Conservation (phyloP, 2,329 filamentous ascomycete genomes). For the Scedosporium aurantiacum region DNA sequence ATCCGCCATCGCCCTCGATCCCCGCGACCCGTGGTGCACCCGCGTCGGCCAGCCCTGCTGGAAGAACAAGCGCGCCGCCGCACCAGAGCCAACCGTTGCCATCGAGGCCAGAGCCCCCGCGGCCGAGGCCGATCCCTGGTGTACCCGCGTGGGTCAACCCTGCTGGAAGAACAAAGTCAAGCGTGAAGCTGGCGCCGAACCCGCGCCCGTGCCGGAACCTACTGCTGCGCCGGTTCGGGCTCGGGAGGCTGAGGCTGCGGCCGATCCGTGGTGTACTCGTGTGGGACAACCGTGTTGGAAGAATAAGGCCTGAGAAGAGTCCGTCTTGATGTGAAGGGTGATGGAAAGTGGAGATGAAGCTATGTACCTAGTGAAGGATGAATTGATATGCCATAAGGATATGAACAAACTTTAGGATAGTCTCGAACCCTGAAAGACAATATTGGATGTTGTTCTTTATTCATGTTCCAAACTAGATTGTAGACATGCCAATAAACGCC, state of each 20-base stretch:
- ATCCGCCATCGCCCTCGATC: background rate
- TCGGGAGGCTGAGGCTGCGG: slow-evolving; percentile 10
- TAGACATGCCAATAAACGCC: no score
- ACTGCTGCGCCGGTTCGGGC: no score
- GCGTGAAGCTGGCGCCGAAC: slow-evolving; percentile 25
- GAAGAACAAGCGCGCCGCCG: slow-evolving; percentile 23
- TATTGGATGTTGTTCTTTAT: no score
- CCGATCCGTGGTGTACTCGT: slow-evolving; percentile 15
- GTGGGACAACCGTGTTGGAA: slow-evolving; percentile 25
- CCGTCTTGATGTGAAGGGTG: no score
- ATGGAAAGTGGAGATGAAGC: no score
- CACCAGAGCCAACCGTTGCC: slow-evolving; percentile 23
- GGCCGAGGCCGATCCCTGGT: slow-evolving; percentile 19
- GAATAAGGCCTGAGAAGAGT: slow-evolving; percentile 15
- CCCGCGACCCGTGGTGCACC: slow-evolving; percentile 15
- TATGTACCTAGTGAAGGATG: no score
- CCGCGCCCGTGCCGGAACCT: slow-evolving; percentile 12
- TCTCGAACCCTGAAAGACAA: no score
- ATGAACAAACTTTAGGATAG: no score
- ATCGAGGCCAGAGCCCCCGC: slow-evolving; percentile 20
- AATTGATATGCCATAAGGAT: no score
- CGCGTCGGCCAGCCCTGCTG: slow-evolving; percentile 23
- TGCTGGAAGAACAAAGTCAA: slow-evolving; percentile 26
- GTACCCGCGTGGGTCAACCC: slow-evolving; percentile 25
- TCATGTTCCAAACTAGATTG: no score